A percentile compares a stretch with the other conserved stretches of the same genome.
phyloP scores from a whole-genome alignment of 2,329 filamentous ascomycete genomes.

The Cladophialophora exuberans region DNA sequence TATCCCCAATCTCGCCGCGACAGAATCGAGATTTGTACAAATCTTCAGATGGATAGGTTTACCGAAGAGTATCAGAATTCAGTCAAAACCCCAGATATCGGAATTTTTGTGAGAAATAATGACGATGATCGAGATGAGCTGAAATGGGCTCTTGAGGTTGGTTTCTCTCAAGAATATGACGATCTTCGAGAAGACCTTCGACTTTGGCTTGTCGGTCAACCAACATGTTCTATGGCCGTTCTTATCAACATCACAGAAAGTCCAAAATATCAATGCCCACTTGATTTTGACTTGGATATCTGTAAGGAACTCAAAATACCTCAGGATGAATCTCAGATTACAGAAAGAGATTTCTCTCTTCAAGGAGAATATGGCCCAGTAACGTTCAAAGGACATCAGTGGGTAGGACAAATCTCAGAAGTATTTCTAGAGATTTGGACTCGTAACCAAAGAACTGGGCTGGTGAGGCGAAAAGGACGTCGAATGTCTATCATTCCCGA shows the following conservation, averaged over 20 bases:
- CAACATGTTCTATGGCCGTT: constrained; percentile 1
- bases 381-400: constrained; percentile 7
- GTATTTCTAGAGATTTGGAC: constrained; percentile 15
- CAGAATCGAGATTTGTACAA: constrained; percentile 1
- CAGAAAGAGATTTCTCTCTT: background rate
- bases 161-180: constrained; percentile 7
- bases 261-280: background rate
- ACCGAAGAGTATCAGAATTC: background rate
- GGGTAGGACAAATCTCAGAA: constrained; percentile 12
- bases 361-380: constrained; percentile 12
- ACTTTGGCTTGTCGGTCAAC: constrained; percentile 5
- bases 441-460: background rate
- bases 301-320: constrained; percentile 1
- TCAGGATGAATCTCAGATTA: background rate
- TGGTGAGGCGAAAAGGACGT: background rate
- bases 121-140: constrained; percentile 2
- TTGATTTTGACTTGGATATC: constrained; percentile 2
- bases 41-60: background rate
- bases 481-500: constrained; percentile 2
- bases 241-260: constrained; percentile 3
- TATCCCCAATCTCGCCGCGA: background rate
- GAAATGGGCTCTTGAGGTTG: constrained; percentile 10
- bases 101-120: constrained; percentile 4
- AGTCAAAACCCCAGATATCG: background rate
- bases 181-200: constrained; percentile 2